phyloP scores from a whole-genome alignment of 331 rosid genomes.

The Saraca asoca region DNA sequence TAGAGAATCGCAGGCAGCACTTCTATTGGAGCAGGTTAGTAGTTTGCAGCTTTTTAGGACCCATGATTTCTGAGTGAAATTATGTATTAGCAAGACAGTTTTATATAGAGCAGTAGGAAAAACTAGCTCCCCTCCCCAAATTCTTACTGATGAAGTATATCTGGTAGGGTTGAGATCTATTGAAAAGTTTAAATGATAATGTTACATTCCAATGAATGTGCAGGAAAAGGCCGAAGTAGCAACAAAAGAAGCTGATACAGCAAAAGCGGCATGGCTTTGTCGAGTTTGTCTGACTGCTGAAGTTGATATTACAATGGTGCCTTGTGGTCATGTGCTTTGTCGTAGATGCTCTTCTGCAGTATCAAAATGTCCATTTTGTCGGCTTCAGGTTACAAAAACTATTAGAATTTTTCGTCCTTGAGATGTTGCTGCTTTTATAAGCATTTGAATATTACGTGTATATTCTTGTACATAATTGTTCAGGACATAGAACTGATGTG shows the following conservation, averaged over 20 bases:
- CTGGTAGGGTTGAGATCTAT: neutral
- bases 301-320: slow-evolving; percentile 79
- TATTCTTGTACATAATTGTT: neutral
- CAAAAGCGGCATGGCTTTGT: slow-evolving; percentile 93
- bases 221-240: slow-evolving; percentile 85
- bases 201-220: slow-evolving; percentile 21
- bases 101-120: slow-evolving; percentile 14
- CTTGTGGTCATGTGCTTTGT: slow-evolving; percentile 97
- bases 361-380: slow-evolving; percentile 89
- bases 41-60: slow-evolving; percentile 15
- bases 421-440: slow-evolving; percentile 19
- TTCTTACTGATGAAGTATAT: slow-evolving; percentile 19
- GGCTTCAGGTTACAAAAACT: slow-evolving; percentile 78
- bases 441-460: slow-evolving; percentile 8
- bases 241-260: slow-evolving; percentile 87
- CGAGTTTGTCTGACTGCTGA: slow-evolving; percentile 86
- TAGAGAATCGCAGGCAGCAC: slow-evolving; percentile 78
- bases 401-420: slow-evolving; percentile 82
- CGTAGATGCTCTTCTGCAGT: slow-evolving; percentile 94
- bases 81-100: slow-evolving; percentile 7
- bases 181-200: slow-evolving; percentile 29
- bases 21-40: slow-evolving; percentile 87
- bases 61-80: slow-evolving; percentile 12
- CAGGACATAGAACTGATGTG: no score
- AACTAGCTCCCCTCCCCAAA: slow-evolving; percentile 20